Percentiles rank a stretch among this genome's conserved stretches.
phyloP scores from a whole-genome alignment of 1,284 basidiomycete species.

The Heterobasidion annosum region DNA sequence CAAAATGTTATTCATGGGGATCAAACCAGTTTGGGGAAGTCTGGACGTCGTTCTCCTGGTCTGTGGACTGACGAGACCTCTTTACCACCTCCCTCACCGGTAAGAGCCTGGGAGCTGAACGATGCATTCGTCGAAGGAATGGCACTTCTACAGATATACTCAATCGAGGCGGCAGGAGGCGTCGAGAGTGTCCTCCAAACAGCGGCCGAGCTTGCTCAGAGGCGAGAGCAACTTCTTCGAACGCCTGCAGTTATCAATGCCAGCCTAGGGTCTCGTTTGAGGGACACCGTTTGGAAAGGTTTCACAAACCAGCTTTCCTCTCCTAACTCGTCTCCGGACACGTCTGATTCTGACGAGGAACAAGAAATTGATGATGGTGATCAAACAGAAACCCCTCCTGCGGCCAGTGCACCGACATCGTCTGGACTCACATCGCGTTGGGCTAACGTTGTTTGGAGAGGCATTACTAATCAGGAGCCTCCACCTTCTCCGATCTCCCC shows the following conservation, averaged over 20 bases:
- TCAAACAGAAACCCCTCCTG: slow-evolving; percentile 21
- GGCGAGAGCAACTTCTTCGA: slow-evolving; percentile 33
- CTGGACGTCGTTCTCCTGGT: slow-evolving; percentile 29
- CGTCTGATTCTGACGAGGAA: slow-evolving; percentile 23
- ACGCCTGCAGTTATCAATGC: slow-evolving; percentile 21
- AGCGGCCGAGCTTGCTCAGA: slow-evolving; percentile 46
- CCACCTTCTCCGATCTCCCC: slow-evolving; percentile 38
- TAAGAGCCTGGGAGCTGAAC: slow-evolving; percentile 44
- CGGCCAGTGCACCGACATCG: slow-evolving; percentile 4
- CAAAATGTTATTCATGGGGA: background rate
- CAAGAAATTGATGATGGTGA: slow-evolving; percentile 23
- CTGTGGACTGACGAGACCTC: slow-evolving; percentile 47
- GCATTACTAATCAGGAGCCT: slow-evolving; percentile 65
- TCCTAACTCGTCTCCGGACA: slow-evolving; percentile 25
- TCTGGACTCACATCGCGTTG: slow-evolving; percentile 43
- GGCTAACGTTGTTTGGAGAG: slow-evolving; percentile 57
- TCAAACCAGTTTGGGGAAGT: slow-evolving; percentile 41
- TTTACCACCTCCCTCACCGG: slow-evolving; percentile 32
- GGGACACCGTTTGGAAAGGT: slow-evolving; percentile 59
- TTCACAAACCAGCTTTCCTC: slow-evolving; percentile 43
- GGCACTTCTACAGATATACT: slow-evolving; percentile 53
- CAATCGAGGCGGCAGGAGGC: slow-evolving; percentile 54
- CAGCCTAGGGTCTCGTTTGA: slow-evolving; percentile 46
- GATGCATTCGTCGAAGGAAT: slow-evolving; percentile 63
- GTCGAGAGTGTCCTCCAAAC: slow-evolving; percentile 63